A percentile compares a stretch with the other conserved stretches of the same genome.
Conservation (phyloP, 371 early-diverging fungal species). For the Ecytonucleospora hepatopenaei region DNA sequence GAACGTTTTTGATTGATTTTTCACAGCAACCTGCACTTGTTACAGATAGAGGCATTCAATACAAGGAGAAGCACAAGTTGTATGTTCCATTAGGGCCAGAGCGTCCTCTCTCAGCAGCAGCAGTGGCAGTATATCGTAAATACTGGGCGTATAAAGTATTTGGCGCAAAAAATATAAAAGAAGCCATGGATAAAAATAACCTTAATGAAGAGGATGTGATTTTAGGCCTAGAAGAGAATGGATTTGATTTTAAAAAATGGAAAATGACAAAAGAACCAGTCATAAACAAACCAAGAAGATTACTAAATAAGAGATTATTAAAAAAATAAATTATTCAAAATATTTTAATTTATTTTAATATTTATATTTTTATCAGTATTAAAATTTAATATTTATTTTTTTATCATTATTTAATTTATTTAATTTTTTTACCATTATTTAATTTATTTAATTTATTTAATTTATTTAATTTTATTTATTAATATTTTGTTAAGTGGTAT, state of each 20-base stretch:
- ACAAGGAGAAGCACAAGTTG: not conserved
- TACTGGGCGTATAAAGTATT: constrained; percentile 52
- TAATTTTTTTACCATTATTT: constrained; percentile 5
- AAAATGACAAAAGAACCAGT: constrained; percentile 1
- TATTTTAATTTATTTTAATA: constrained; percentile 2
- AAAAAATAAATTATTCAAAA: constrained; percentile 9
- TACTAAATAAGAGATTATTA: not conserved
- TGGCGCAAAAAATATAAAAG: constrained; percentile 17
- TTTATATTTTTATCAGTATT: constrained; percentile 13
- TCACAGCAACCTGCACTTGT: constrained; percentile 5
- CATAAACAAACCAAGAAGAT: not conserved
- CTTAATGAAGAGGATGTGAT: constrained; percentile 45
- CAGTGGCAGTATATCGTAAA: constrained; percentile 28
- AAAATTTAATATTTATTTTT: constrained; percentile 8
- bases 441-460: constrained; percentile 6
- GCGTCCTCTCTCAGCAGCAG: constrained; percentile 47
- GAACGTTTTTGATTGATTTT: constrained; percentile 52
- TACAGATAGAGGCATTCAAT: not conserved
- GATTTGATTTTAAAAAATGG: constrained; percentile 32
- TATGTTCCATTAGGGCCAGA: constrained; percentile 41
- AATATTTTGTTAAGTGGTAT: constrained; percentile 20
- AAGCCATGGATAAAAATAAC: constrained; percentile 26
- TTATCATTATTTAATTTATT: constrained; percentile 6
- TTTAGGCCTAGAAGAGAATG: constrained; percentile 30
- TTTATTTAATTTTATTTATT: constrained; percentile 8